Evolutionary conservation across 306 rosid genomes (phyloP), one percentile per base, ranked within the genome.

Genomic region (Phaseolus lunatus): DNA sequence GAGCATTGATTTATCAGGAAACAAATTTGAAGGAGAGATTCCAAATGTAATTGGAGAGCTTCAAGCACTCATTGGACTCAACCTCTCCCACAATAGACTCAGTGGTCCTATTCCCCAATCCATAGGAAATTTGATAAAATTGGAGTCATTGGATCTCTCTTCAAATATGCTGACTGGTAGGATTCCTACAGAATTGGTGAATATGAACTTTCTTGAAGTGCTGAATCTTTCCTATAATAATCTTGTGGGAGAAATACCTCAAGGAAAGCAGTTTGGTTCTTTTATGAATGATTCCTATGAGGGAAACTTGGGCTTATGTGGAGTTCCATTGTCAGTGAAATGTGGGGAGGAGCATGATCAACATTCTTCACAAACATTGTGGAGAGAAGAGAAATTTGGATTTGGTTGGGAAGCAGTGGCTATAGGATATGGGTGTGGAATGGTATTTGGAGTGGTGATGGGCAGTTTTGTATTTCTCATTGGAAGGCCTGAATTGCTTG

Each of bases 101-200:
- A 31, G 5, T 0, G 84, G 90, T 49, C 7, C 0, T 1, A 84
- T 88, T 75, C 88, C 88, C 0, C 1, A 27, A 5, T 74, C 78
- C 1, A 7, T 89, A 6, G 80, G 58, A 19, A 75, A 78, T 5
- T 72, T 88, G 79, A 31, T 13, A 16, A 37, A 47, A n/a, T 41
- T 86, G 0, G 84, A 88, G 58, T 73, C 62, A 27, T 70, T 88
- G 33, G 92, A 81, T 41, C 77, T 88, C 13, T 85, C 89, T 1
- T 83, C 83, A 61, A 87, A 85, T 35, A 49, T 54, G 47, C 41
- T 85, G 2, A 14, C 0, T 0, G 81, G 87, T 31, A 1, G 53
- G 1, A 83, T 85, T 73, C 89, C 91, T 3, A 0, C 3, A 7
- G 54, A 80, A 48, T 47, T 87, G 23, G 23, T 31, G 9, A 63